phyloP scores from a whole-genome alignment of 768 basidiomycete species.

The Tricholomella constricta region DNA sequence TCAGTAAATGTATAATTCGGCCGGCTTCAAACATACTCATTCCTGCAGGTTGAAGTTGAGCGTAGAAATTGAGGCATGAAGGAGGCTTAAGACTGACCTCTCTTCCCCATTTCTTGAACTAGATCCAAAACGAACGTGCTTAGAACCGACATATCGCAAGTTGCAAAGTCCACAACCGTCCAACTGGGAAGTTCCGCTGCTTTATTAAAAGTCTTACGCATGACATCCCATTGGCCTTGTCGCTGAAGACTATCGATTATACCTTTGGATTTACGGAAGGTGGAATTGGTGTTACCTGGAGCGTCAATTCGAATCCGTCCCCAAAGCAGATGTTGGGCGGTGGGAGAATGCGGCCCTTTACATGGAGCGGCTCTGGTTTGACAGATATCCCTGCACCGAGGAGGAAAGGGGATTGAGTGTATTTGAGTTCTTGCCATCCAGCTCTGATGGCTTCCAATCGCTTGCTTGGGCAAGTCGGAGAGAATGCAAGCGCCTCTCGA shows the following conservation, averaged over 20 bases:
- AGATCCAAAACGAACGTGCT: slow-evolving; percentile 24
- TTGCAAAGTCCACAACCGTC: slow-evolving; percentile 29
- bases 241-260: slow-evolving; percentile 12
- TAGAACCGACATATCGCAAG: slow-evolving; percentile 12
- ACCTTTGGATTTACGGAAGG: too few species aligned
- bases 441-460: slow-evolving; percentile 24
- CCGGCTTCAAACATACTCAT: slow-evolving; percentile 15
- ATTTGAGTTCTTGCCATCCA: slow-evolving; percentile 38
- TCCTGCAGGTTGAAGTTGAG: slow-evolving; percentile 4
- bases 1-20: not conserved
- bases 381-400: slow-evolving; percentile 40
- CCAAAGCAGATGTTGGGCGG: slow-evolving; percentile 35
- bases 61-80: not conserved
- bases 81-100: slow-evolving; percentile 20
- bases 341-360: slow-evolving; percentile 38
- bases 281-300: slow-evolving; percentile 10
- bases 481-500: slow-evolving; percentile 29
- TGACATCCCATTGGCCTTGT: slow-evolving; percentile 34
- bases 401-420: slow-evolving; percentile 41
- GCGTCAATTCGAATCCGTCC: not conserved
- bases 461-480: slow-evolving; percentile 24
- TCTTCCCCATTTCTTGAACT: slow-evolving; percentile 20
- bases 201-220: slow-evolving; percentile 24
- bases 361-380: slow-evolving; percentile 24
- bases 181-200: slow-evolving; percentile 21